Evolutionary conservation across 2,329 filamentous ascomycete genomes (phyloP).

Genomic region (Dothideomycetes sp.): DNA sequence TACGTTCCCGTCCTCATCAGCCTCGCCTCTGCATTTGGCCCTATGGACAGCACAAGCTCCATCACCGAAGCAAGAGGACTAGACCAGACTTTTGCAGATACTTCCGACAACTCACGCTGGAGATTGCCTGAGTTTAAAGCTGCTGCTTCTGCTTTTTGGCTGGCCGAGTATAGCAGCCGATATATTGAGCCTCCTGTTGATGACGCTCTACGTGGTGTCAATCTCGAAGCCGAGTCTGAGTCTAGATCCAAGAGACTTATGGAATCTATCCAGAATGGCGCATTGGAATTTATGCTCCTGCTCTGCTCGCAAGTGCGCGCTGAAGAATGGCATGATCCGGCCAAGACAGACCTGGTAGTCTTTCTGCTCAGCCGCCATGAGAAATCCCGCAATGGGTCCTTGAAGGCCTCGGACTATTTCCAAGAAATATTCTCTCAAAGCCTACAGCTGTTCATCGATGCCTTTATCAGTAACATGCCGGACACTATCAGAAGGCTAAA

Average conservation of each 20-base stretch:
- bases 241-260: slow-evolving; percentile 60
- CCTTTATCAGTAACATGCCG: slow-evolving; percentile 90
- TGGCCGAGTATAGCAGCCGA: slow-evolving; percentile 85
- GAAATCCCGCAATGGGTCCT: slow-evolving; percentile 50
- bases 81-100: slow-evolving; percentile 55
- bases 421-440: slow-evolving; percentile 64
- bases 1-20: slow-evolving; percentile 69
- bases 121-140: slow-evolving; percentile 65
- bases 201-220: slow-evolving; percentile 47
- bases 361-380: slow-evolving; percentile 72
- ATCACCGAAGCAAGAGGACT: slow-evolving; percentile 60
- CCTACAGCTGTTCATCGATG: slow-evolving; percentile 78
- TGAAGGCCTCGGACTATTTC: slow-evolving; percentile 62
- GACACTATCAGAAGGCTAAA: slow-evolving; percentile 80
- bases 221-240: slow-evolving; percentile 56
- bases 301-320: slow-evolving; percentile 71
- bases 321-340: slow-evolving; percentile 78
- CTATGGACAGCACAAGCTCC: slow-evolving; percentile 58
- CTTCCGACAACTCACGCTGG: slow-evolving; percentile 60
- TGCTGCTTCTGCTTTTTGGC: slow-evolving; percentile 72
- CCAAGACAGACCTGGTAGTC: slow-evolving; percentile 68
- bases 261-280: slow-evolving; percentile 55
- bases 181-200: slow-evolving; percentile 63
- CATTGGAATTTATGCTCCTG: slow-evolving; percentile 82
- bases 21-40: slow-evolving; percentile 68